Conservation (phyloP, 129 eudicot species). For the Ambrosia artemisiifolia region DNA sequence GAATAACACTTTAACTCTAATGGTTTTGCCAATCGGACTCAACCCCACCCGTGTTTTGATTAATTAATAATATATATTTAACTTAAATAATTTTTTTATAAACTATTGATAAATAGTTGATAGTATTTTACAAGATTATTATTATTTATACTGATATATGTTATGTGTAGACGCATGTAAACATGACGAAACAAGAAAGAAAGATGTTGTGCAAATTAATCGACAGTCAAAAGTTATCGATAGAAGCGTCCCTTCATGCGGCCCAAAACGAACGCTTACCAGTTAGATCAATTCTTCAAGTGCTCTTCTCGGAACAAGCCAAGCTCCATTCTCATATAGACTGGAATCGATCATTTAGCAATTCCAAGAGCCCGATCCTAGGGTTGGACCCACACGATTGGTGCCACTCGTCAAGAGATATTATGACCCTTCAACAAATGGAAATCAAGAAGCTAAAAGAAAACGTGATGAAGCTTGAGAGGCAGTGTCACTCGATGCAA, state of each 20-base stretch:
- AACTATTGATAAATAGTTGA: too few relatives aligned
- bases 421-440: constrained; percentile 42
- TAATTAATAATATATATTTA: too few relatives aligned
- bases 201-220: constrained; percentile 60
- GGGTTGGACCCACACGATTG: constrained; percentile 44
- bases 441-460: constrained; percentile 73
- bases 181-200: constrained; percentile 67
- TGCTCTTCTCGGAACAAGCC: constrained; percentile 70
- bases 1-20: too few relatives aligned
- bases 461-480: constrained; percentile 62
- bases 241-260: constrained; percentile 80
- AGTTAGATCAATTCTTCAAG: constrained; percentile 74
- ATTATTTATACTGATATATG: too few relatives aligned
- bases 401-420: constrained; percentile 54
- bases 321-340: constrained; percentile 55
- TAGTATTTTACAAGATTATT: too few relatives aligned
- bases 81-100: too few relatives aligned
- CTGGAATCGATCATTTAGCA: constrained; percentile 60
- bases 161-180: constrained; percentile 58
- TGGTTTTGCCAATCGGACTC: too few relatives aligned
- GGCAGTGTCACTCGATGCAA: constrained; percentile 63
- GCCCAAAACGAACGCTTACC: constrained; percentile 89
- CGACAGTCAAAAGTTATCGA: constrained; percentile 65
- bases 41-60: too few relatives aligned
- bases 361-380: constrained; percentile 41